Base-by-base conservation (phyloP, 352 stramenopile species). In the Phytophthora parvispora region DNA sequence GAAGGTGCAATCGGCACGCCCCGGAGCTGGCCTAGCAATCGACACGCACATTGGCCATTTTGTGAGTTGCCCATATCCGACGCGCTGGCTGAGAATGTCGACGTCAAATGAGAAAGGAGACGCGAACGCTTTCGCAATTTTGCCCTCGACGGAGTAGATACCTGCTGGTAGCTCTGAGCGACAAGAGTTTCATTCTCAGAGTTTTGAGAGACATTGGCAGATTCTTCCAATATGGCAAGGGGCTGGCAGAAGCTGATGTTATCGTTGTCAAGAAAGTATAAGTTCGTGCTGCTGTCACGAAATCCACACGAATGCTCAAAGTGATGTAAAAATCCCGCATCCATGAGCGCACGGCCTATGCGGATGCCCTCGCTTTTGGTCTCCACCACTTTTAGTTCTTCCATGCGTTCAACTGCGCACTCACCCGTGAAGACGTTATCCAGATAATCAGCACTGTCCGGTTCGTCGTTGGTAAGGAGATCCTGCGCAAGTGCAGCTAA, bases 321-420 rank as follows among this genome's bases (percentile, higher is more conserved):
- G 48, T 89, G 82, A 34, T 90, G 82, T 9, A 90, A 28, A 24
- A 85, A 77, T 0, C 80, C 82, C 1, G 80, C 73, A n/a, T 90
- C 82, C 82, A 90, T 89, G n/a, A 89, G 59, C 13, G 74, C 74
- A 28, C 84, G 81, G 36, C 82, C 82, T 8, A 90, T 38, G 1
- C 80, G 80, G 6, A 86, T 29, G 2, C 60, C 76, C 20, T 90
- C 80, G 8, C 64, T 54, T 24, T 61, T 49, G 3, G 47, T 60
- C 20, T 64, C 59, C 6, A 80, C 58, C 38, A 77, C 69, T 5
- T 63, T 61, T 18, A 77, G 28, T 0, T 78, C 53, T 34, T 76
- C 49, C 67, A 87, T 76, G 18, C 73, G 62, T 4, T 69, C 56
- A 25, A 81, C 53, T 6, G 59, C 68, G 9, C 67, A 58, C 27